phyloP scores from a whole-genome alignment of 305 asterid species.

The Solanum hybrid region DNA sequence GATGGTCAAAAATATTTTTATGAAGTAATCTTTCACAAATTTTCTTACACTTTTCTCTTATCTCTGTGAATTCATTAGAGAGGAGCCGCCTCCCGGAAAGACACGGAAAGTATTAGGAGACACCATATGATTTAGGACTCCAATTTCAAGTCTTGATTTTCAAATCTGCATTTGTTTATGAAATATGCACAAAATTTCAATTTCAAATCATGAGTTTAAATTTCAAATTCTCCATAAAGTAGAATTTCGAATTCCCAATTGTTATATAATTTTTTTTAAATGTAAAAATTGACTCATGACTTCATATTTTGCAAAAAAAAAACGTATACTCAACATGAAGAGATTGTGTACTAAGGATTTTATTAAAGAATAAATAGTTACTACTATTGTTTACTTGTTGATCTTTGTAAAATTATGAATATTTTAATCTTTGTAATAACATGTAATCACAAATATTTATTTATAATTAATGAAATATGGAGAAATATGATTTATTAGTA shows the following conservation, averaged over 20 bases:
- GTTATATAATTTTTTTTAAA: not conserved
- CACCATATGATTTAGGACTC: not conserved
- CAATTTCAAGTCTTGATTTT: not conserved
- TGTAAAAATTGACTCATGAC: not conserved
- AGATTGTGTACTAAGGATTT: not conserved
- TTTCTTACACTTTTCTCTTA: not conserved
- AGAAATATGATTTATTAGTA: not conserved
- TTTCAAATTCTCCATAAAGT: not conserved
- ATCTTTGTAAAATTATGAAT: not conserved
- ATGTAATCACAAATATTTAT: not conserved
- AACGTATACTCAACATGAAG: not conserved
- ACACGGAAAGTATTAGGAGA: not conserved
- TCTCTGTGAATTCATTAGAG: not conserved
- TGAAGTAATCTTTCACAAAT: not conserved
- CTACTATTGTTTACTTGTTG: not conserved
- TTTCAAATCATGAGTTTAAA: not conserved
- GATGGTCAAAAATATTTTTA: not conserved
- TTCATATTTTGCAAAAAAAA: not conserved
- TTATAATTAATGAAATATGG: not conserved
- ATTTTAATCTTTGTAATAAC: not conserved
- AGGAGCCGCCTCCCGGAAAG: not conserved
- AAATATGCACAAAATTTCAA: not conserved
- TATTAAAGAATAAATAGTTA: not conserved
- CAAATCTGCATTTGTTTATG: not conserved
- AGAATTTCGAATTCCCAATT: not conserved